Evolutionary conservation across 305 asterid species (phyloP).

Genomic region (Solanum hybrid): DNA sequence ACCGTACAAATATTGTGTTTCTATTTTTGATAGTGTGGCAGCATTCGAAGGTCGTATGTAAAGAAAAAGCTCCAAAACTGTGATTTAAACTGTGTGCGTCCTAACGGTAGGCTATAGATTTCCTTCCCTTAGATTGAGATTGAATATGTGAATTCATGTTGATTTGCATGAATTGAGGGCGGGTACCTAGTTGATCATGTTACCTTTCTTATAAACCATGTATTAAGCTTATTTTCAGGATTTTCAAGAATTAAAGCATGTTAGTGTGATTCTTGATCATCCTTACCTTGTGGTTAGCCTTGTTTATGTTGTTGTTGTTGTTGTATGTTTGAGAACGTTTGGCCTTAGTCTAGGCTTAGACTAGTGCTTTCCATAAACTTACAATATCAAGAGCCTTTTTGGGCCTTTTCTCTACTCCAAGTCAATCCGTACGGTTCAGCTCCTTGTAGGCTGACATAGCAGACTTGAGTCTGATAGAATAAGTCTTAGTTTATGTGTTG

Average conservation of each 20-base stretch:
- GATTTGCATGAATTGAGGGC: neutral
- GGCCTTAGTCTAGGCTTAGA: neutral
- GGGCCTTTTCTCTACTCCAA: neutral
- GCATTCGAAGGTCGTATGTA: neutral
- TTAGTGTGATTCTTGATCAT: neutral
- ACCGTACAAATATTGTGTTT: neutral
- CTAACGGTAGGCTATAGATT: neutral
- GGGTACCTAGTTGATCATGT: neutral
- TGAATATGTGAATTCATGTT: neutral
- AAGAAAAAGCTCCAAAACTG: neutral
- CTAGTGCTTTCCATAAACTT: neutral
- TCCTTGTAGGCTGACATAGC: neutral
- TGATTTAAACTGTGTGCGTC: neutral
- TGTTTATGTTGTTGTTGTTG: neutral
- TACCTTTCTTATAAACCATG: neutral
- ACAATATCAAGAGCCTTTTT: neutral
- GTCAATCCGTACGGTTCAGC: too few species aligned
- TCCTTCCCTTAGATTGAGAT: neutral
- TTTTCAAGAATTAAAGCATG: neutral
- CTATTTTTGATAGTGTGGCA: neutral
- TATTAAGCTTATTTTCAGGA: neutral
- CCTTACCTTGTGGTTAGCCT: neutral
- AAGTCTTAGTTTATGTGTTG: neutral
- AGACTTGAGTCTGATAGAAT: neutral
- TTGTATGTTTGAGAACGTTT: neutral